phyloP scores from a whole-genome alignment of 2,329 filamentous ascomycete species.

The Parastagonospora nodorum region DNA sequence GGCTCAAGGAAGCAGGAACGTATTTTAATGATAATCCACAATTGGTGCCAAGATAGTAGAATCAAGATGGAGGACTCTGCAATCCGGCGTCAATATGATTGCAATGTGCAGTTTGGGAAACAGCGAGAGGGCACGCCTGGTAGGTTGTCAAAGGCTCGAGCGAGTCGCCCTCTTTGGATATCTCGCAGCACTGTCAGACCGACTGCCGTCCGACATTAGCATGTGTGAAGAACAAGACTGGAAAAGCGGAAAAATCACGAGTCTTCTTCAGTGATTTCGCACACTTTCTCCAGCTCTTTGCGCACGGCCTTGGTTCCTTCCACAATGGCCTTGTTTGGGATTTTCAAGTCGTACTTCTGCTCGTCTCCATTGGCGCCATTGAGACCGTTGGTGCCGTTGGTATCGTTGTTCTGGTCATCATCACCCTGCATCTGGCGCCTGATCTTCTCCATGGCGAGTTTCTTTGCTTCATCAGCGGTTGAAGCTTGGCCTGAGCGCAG shows the following conservation, averaged over 20 bases:
- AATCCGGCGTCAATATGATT: too few relatives aligned
- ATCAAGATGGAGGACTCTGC: too few relatives aligned
- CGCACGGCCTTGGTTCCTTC: slow-evolving; percentile 58
- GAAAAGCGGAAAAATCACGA: slow-evolving; percentile 10
- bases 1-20: too few relatives aligned
- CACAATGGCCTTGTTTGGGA: slow-evolving; percentile 56
- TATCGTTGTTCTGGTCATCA: slow-evolving; percentile 19
- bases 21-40: too few relatives aligned
- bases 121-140: too few relatives aligned
- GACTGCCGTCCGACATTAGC: too few relatives aligned
- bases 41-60: too few relatives aligned
- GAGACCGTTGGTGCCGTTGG: slow-evolving; percentile 30
- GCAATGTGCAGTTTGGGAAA: too few relatives aligned
- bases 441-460: slow-evolving; percentile 53
- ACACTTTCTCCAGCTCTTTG: slow-evolving; percentile 58
- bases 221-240: neutral
- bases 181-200: too few relatives aligned
- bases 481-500: slow-evolving; percentile 63
- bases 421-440: slow-evolving; percentile 27
- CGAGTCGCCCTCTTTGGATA: too few relatives aligned
- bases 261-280: slow-evolving; percentile 43
- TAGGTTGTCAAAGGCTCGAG: too few relatives aligned
- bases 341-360: slow-evolving; percentile 49
- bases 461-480: slow-evolving; percentile 62
- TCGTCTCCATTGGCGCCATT: slow-evolving; percentile 38